A percentile compares a stretch with the other conserved stretches of the same genome.
These are phyloP conservation scores for Maudiozyma bulderi DNA, from an alignment of 805 yeast genomes.

Conservation along the genomic window DNA sequence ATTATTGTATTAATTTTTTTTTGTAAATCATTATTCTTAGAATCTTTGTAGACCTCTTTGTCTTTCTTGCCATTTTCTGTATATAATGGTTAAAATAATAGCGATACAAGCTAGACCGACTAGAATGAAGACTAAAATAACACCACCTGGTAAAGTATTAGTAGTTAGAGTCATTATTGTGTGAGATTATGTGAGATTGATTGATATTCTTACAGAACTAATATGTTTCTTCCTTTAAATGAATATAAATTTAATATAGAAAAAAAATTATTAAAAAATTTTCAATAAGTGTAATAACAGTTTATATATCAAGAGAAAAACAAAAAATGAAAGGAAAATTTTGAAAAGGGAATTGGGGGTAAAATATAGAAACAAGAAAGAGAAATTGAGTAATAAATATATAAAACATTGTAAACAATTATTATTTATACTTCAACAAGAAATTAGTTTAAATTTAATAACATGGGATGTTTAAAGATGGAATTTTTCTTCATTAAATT, in stretches of 20 bases:
- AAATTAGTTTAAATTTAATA: background rate
- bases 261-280: too few species aligned
- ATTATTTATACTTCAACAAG: background rate
- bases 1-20: background rate
- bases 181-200: background rate
- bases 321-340: background rate
- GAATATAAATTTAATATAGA: too few species aligned
- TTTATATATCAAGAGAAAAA: too few species aligned
- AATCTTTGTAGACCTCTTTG: slow-evolving; percentile 33
- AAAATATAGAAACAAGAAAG: background rate
- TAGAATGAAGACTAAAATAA: slow-evolving; percentile 53
- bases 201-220: slow-evolving; percentile 1
- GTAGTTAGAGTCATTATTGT: slow-evolving; percentile 21
- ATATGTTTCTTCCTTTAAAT: background rate
- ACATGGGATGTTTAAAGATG: too few species aligned
- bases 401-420: background rate
- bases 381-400: background rate
- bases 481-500: too few species aligned
- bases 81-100: slow-evolving; percentile 21
- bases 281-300: too few species aligned
- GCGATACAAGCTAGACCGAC: slow-evolving; percentile 29
- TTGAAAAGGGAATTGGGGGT: background rate
- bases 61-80: slow-evolving; percentile 30
- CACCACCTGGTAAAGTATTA: slow-evolving; percentile 58
- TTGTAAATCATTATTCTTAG: slow-evolving; percentile 5